A percentile compares a stretch with the other conserved stretches of the same genome.
Conservation (phyloP, 2,329 filamentous ascomycete genomes). For the Aspergillus ruber region DNA sequence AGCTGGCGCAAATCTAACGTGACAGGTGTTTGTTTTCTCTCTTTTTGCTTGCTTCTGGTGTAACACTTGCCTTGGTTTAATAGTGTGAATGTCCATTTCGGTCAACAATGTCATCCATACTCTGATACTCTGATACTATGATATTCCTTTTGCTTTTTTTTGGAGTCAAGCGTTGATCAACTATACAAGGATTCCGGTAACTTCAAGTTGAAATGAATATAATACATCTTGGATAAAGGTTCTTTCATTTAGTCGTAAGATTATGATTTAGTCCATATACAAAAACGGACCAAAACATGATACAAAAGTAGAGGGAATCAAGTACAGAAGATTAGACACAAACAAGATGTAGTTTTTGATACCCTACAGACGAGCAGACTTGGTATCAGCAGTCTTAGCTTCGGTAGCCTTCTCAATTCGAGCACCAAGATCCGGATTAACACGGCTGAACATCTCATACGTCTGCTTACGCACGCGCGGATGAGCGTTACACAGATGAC, state of each 20-base stretch:
- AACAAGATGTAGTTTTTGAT: background rate
- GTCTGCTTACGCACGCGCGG: constrained; percentile 52
- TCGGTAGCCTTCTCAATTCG: constrained; percentile 51
- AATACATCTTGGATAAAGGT: background rate
- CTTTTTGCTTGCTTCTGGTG: background rate
- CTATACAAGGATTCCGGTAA: too few relatives aligned
- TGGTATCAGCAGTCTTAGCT: constrained; percentile 17
- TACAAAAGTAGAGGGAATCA: background rate
- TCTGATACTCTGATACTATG: too few relatives aligned
- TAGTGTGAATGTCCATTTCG: background rate
- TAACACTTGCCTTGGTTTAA: background rate
- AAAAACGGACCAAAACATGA: background rate
- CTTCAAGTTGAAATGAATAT: background rate
- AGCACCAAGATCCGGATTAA: constrained; percentile 49
- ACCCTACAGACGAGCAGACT: constrained; percentile 23
- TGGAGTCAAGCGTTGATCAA: background rate
- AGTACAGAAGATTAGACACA: background rate
- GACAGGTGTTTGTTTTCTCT: background rate
- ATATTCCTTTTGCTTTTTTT: too few relatives aligned
- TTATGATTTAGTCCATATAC: too few relatives aligned
- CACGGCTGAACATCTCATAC: constrained; percentile 55
- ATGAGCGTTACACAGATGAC: constrained; percentile 50
- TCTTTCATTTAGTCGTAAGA: too few relatives aligned
- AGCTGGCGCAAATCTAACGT: background rate
- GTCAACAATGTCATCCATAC: background rate